Base-by-base conservation (phyloP, 129 eudicot genomes). In the Ambrosia trifida region DNA sequence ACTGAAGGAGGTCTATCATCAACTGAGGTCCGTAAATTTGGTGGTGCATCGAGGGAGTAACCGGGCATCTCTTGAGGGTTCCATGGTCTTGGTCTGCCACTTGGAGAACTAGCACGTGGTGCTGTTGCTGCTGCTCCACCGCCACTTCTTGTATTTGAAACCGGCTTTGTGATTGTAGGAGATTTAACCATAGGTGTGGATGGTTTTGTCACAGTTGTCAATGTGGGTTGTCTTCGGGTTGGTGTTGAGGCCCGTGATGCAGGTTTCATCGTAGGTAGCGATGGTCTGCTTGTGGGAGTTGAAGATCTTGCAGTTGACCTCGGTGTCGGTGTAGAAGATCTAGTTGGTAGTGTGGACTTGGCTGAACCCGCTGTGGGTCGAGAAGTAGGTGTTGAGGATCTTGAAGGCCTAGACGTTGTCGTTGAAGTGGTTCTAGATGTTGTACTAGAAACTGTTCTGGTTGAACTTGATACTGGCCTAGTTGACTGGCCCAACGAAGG, bases 61-160 rank as follows among this genome's bases (percentile, higher is more conserved):
- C 98, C 98, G 2, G 98, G 98, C 96, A 94, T 94, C 45, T 94
- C 98, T 10, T 96, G 87, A 46, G 98, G 98, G 56, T 94, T 89
- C 98, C 95, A 89, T 31, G 90, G 88, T 78, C 87, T 78, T 38
- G 96, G 91, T 83, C 85, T 85, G 41, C 77, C 92, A 3, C 85
- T 79, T 0, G 95, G 96, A 58, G 98, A 94, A 74, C 78, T 84
- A 44, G 90, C 79, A 52, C 90, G 95, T 44, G 86, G 76, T n/a
- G 83, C 58, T 20, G 75, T 44, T n/a, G 83, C 79, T 51, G 76
- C 58, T 20, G 75, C 53, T 2, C 73, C 75, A 66, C 83, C 66
- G 0, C 78, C 70, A 69, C 83, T 74, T 64, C 77, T 87, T 70
- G 77, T 74, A 61, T 79, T 69, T 12, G 85, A 51, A 11, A 60